Evolutionary conservation across 179 eudicot genomes (phyloP).

Genomic region (Actinidia chinensis): DNA sequence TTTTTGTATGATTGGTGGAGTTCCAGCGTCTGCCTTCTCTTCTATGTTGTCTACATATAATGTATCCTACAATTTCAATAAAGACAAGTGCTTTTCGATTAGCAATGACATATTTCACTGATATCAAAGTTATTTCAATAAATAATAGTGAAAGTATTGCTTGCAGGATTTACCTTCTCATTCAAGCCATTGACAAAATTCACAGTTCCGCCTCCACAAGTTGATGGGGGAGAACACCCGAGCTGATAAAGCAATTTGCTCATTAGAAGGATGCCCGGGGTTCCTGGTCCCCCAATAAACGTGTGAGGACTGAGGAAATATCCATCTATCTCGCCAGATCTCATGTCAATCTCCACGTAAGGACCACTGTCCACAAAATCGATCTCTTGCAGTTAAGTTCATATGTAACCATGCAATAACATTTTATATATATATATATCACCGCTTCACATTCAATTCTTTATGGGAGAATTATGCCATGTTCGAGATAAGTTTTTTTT

Average conservation of each 20-base stretch:
- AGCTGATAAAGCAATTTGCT: constrained; percentile 65
- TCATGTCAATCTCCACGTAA: constrained; percentile 70
- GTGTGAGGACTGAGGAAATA: constrained; percentile 79
- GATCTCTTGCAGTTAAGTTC: no score
- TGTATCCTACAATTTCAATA: constrained; percentile 58
- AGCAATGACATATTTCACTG: background rate
- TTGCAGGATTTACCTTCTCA: constrained; percentile 39
- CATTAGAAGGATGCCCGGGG: constrained; percentile 75
- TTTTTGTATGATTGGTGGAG: constrained; percentile 71
- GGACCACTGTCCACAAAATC: constrained; percentile 52
- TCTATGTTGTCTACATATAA: constrained; percentile 53
- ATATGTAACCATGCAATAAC: no score
- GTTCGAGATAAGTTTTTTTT: no score
- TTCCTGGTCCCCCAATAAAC: constrained; percentile 83
- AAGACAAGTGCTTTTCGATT: background rate
- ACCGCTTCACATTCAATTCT: no score
- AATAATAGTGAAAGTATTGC: background rate
- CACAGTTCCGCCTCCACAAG: constrained; percentile 89
- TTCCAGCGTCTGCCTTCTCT: constrained; percentile 82
- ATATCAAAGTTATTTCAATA: background rate
- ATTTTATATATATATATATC: no score
- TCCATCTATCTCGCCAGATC: constrained; percentile 68
- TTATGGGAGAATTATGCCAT: no score
- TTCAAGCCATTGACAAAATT: constrained; percentile 63
- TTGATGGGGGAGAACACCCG: constrained; percentile 58